Evolutionary conservation across 192 early-diverging fungal species (phyloP), one percentile per base, ranked within the genome.

Genomic region (Rhizophagus prolifer): DNA sequence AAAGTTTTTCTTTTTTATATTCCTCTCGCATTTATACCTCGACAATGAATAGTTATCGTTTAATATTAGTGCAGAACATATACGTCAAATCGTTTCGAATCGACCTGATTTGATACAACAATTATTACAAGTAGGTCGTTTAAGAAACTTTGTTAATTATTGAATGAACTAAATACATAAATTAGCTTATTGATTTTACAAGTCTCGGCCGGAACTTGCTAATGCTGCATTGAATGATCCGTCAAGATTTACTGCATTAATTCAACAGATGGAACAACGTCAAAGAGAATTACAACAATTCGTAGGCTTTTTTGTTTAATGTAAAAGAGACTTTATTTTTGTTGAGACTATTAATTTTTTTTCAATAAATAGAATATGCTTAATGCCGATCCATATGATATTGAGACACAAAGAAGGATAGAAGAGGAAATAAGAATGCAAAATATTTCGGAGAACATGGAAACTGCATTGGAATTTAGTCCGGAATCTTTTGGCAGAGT

Each of bases 401-500:
- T 95, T 64, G 96, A 97, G 73, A 91, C 94, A 23, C 97, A 99
- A 83, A 85, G 86, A 74, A 84, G 89, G 12, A 99, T 99, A 72
- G 97, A 97, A 81, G 93, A 96, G 77, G 90, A 88, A 41, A 99
- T 99, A 74, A 80, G 91, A 76, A 85, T 92, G 79, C 87, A 94
- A 68, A 96, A 96, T 76, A 89, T 98, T 41, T 84, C 87, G 36
- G 87, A 90, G 54, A 97, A 96, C 80, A 83, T 91, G 83, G 90
- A 93, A 75, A 89, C 86, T 9, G 96, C 97, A 10, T 90, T 99
- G 85, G 97, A 99, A 79, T 87, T 92, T 79, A 93, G 96, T 76
- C 97, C 97, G 8, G 97, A 99, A 82, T 90, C 93, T 6, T 99
- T 99, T 87, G 95, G 92, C 21, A 82, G 90, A 23, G 94, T 90